These are phyloP conservation scores for Neonectria sp. DNA, from an alignment of 2,329 filamentous ascomycete genomes.

Conservation along the genomic window DNA sequence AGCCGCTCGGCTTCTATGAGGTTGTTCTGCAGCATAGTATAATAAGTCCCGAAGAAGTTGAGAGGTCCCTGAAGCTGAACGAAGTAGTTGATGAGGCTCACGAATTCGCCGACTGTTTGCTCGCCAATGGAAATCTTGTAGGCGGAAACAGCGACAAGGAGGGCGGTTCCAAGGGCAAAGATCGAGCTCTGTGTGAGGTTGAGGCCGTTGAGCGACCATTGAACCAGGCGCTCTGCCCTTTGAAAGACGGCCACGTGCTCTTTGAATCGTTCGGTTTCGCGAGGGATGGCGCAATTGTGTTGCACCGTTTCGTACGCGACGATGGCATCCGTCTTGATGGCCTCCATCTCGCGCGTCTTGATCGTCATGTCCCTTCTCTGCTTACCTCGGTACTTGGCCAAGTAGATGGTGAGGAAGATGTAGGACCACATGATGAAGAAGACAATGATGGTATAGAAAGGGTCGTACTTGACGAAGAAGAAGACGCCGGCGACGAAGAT, in stretches of 20 bases:
- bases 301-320: conserved; percentile 72
- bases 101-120: conserved; percentile 70
- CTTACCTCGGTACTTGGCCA: conserved; percentile 62
- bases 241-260: conserved; percentile 69
- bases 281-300: conserved; percentile 73
- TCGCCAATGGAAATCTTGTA: conserved; percentile 72
- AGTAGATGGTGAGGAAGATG: conserved; percentile 66
- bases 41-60: conserved; percentile 71
- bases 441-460: conserved; percentile 64
- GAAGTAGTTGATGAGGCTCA: conserved; percentile 71
- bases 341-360: conserved; percentile 64
- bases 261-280: conserved; percentile 71
- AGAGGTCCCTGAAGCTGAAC: conserved; percentile 73
- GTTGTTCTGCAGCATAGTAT: conserved; percentile 62
- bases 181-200: conserved; percentile 75
- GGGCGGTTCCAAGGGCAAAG: conserved; percentile 72
- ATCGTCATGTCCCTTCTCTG: conserved; percentile 61
- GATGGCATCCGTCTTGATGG: conserved; percentile 64
- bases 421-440: conserved; percentile 65
- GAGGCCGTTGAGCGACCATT: conserved; percentile 58
- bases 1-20: conserved; percentile 63
- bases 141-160: conserved; percentile 74
- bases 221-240: conserved; percentile 48
- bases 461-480: conserved; percentile 62
- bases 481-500: conserved; percentile 64